Base-by-base conservation (phyloP, 371 early-diverging fungal species). In the Lichtheimia ornata region DNA sequence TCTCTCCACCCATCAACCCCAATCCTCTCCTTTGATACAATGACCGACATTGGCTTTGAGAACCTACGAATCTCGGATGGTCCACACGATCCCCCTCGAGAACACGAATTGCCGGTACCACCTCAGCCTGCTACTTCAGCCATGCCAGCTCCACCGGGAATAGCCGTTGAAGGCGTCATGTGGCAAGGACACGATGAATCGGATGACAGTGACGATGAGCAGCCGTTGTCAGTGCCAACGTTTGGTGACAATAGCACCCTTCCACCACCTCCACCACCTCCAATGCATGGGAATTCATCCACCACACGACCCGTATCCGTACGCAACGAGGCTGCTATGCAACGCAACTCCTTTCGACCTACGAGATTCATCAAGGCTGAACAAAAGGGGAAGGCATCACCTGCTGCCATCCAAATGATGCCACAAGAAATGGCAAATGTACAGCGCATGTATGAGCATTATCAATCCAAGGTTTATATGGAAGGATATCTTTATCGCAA, bases 401-500 rank as follows among this genome's bases (percentile, higher is more conserved):
- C n/a, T 22, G 64, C 67, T 42, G 65, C 64, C 41, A 63, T 69
- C 54, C 59, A 35, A 13, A 25, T 52, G 44, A 62, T 76, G 13
- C 69, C 76, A 17, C 43, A 71, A 6, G 75, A 77, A 18, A 58
- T 77, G 53, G 68, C 64, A 42, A 56, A 66, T 11, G 65, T 71
- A 6, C 72, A 80, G 40, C 51, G 63, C 2, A 62, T 79, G 28
- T 82, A 84, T 53, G 85, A 84, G 45, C 56, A 66, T 11, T 91
- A 84, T 64, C 70, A 77, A n/a, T 66, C 73, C 12, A 91, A 91
- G 68, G 68, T 82, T 3, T 91, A 91, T 65, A 79, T 84, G 58
- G 77, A 84, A 58, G 92, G 91, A 2, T 84, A 87, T 56, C 71
- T 91, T 5, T 68, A 76, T 53, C 89, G 88, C 61, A 74, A 83